phyloP scores from a whole-genome alignment of 208 protist genomes.

The Strigomonas culicis region DNA sequence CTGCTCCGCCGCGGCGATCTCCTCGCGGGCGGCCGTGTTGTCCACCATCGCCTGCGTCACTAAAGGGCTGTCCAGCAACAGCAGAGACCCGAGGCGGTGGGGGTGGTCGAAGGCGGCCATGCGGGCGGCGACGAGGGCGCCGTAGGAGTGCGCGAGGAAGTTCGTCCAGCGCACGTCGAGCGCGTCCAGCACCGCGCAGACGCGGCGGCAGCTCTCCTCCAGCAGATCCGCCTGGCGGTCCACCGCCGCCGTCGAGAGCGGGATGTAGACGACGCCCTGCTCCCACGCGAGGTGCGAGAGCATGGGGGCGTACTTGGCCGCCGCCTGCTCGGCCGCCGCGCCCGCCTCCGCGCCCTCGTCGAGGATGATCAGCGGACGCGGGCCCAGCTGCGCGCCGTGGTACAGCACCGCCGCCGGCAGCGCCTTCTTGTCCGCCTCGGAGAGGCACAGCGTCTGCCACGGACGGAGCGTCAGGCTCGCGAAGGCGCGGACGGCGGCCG shows the following conservation, averaged over 20 bases:
- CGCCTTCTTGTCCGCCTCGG: conserved; percentile 21
- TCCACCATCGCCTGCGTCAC: conserved; percentile 51
- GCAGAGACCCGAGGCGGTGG: conserved; percentile 66
- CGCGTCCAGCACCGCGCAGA: conserved; percentile 74
- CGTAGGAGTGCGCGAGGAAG: conserved; percentile 72
- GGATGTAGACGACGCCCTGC: conserved; percentile 75
- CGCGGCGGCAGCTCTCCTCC: conserved; percentile 47
- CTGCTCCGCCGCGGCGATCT: conserved; percentile 56
- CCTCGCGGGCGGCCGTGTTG: conserved; percentile 46
- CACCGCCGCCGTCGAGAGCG: conserved; percentile 30
- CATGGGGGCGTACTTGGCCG: conserved; percentile 57
- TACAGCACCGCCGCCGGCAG: conserved; percentile 51
- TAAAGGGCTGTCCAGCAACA: conserved; percentile 75
- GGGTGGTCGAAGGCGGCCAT: conserved; percentile 59
- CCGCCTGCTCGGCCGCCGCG: conserved; percentile 16
- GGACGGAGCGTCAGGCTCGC: conserved; percentile 38
- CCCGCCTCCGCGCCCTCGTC: conserved; percentile 44
- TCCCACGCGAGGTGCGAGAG: conserved; percentile 57
- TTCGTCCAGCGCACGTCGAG: conserved; percentile 79
- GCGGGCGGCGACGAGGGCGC: conserved; percentile 66
- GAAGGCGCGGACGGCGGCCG: conserved; percentile 24
- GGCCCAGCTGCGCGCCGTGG: conserved; percentile 66
- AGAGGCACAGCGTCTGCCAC: conserved; percentile 44
- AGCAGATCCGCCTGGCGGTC: conserved; percentile 40
- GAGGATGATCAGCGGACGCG: conserved; percentile 76